A percentile compares a stretch with the other conserved stretches of the same genome.
phyloP scores from a whole-genome alignment of 2,329 filamentous ascomycete genomes.

The Venturia effusa region DNA sequence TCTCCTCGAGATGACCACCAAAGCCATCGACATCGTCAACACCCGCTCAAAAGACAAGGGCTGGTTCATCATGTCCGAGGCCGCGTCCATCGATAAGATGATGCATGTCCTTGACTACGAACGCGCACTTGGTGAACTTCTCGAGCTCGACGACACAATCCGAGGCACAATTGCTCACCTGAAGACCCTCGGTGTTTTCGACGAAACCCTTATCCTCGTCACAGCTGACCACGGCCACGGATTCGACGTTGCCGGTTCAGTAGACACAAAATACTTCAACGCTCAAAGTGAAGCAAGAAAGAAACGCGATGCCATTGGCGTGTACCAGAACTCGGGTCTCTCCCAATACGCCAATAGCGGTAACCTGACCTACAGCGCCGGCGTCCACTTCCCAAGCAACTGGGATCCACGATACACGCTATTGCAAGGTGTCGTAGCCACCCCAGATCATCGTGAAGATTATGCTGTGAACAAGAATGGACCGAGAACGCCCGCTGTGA shows the following conservation, averaged over 20 bases:
- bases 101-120: slow-evolving; percentile 83
- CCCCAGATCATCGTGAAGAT: slow-evolving; percentile 67
- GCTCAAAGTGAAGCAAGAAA: slow-evolving; percentile 54
- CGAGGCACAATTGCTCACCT: slow-evolving; percentile 64
- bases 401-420: slow-evolving; percentile 81
- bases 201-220: slow-evolving; percentile 69
- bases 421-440: slow-evolving; percentile 58
- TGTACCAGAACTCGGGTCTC: slow-evolving; percentile 61
- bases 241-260: slow-evolving; percentile 74
- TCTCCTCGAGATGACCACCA: slow-evolving; percentile 81
- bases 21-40: slow-evolving; percentile 71
- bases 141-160: slow-evolving; percentile 77
- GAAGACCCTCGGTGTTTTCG: slow-evolving; percentile 50
- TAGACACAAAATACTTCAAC: slow-evolving; percentile 67
- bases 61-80: slow-evolving; percentile 83
- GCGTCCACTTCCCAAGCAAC: slow-evolving; percentile 67
- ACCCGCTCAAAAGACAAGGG: slow-evolving; percentile 54
- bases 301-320: slow-evolving; percentile 66
- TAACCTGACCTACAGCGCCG: slow-evolving; percentile 54
- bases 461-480: slow-evolving; percentile 60
- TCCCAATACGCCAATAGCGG: slow-evolving; percentile 62
- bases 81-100: slow-evolving; percentile 82
- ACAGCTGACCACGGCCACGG: slow-evolving; percentile 86
- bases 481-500: slow-evolving; percentile 50
- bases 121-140: slow-evolving; percentile 70